Base-by-base conservation (phyloP, 192 early-diverging fungal genomes). In the Coemansia sp. region DNA sequence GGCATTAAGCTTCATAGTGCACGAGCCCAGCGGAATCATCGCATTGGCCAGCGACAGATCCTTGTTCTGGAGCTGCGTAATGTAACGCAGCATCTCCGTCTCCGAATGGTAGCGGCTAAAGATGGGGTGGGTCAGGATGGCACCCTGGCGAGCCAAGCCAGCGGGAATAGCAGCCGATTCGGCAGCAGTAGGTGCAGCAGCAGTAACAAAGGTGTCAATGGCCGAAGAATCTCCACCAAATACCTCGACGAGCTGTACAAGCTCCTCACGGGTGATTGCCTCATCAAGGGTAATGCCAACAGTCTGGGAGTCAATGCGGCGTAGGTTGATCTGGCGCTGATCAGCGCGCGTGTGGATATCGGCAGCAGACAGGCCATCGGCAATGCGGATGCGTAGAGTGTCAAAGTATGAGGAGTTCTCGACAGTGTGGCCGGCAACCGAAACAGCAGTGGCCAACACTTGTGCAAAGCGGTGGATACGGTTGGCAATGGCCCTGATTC, bases 1-100 rank as follows among this genome's bases (percentile, higher is more conserved):
- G 50, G 96, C 96, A 67, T 99, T 99, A 18, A 99, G 85, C 88
- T 99, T 98, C 97, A 99, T 99, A 60, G 97, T 99, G 86, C 97
- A 99, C 47, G 91, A 93, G 30, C 97, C 97, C 24, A 99, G 85
- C 51, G 97, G 93, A 63, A 99, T 99, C 97, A 99, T 99, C 48
- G 97, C 94, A 78, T 99, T 91, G 55, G 90, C 92, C 54, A 99
- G 83, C n/a, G 94, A 96, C 79, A 99, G 83, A 84, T 99, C 97
- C 87, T 96, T 98, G 86, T 87, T 91, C 83, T 97, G 93, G 28
- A 99, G 86, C 65, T 93, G 87, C 59, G 88, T 85, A 60, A 99
- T 91, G 85, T 99, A 99, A 57, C 97, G 89, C 56, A 99, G 85
- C 91, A 99, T 95, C 71, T 97, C 94, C 16, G 97, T 99, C 80